Percentiles rank a stretch among this genome's conserved stretches.
Evolutionary conservation across 1,284 basidiomycete species (phyloP).

Genomic region (Ceratobasidium sp.): DNA sequence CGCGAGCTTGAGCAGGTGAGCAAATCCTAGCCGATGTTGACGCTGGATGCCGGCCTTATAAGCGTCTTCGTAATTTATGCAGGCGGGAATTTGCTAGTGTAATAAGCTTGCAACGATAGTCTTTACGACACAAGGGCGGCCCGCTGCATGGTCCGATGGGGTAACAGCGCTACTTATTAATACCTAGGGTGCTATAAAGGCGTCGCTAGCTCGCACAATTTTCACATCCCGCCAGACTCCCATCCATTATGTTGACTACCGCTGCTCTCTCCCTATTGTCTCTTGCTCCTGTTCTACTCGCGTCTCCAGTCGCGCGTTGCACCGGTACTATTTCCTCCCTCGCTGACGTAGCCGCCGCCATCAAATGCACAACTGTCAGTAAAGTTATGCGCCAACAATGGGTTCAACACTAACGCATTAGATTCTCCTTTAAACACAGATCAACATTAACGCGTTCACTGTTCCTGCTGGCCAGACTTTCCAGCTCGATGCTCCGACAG

Average conservation of each 20-base stretch:
- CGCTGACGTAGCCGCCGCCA: constrained; percentile 44
- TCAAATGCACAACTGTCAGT: constrained; percentile 39
- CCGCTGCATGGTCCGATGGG: neutral
- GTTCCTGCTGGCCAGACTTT: constrained; percentile 42
- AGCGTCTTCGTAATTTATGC: constrained; percentile 9
- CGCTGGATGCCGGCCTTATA: neutral
- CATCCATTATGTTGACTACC: constrained; percentile 9
- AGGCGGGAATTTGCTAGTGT: neutral
- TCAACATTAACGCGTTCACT: constrained; percentile 46
- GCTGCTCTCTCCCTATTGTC: constrained; percentile 34
- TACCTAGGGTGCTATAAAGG: neutral
- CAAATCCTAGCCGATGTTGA: neutral
- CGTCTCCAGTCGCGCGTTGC: constrained; percentile 43
- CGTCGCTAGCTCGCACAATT: too few relatives aligned
- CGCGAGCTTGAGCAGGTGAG: constrained; percentile 14
- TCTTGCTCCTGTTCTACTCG: constrained; percentile 11
- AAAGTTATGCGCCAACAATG: neutral
- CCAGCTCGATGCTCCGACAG: constrained; percentile 24
- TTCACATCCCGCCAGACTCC: neutral
- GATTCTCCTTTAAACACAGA: constrained; percentile 1
- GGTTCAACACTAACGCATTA: neutral
- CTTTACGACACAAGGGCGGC: neutral
- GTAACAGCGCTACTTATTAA: neutral
- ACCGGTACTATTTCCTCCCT: constrained; percentile 48
- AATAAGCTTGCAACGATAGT: neutral